A percentile compares a stretch with the other conserved stretches of the same genome.
Evolutionary conservation across 139 green algal genomes (phyloP).

Genomic region (Micractinium conductrix): DNA sequence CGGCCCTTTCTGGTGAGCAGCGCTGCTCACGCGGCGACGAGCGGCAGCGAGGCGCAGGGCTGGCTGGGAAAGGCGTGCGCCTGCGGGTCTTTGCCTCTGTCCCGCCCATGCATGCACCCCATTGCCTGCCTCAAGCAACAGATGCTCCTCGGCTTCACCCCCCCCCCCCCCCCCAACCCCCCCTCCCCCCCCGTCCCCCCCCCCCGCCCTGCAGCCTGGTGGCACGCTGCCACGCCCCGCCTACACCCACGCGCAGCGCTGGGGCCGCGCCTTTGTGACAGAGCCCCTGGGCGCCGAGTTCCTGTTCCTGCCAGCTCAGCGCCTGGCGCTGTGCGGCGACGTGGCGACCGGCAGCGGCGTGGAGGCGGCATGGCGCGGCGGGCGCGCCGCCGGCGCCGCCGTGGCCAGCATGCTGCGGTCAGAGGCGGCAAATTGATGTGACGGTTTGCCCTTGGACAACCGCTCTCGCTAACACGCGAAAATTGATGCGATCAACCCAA

Average conservation of each 20-base stretch:
- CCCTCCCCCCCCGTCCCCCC: not conserved
- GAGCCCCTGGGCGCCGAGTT: slow-evolving; percentile 11
- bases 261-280: slow-evolving; percentile 27
- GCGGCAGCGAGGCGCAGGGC: no score
- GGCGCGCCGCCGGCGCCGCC: not conserved
- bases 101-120: not conserved
- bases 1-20: slow-evolving; percentile 28
- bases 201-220: not conserved
- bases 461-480: no score
- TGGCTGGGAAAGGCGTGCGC: not conserved
- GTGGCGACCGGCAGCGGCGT: slow-evolving; percentile 20
- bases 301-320: slow-evolving; percentile 12
- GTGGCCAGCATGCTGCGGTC: slow-evolving; percentile 13
- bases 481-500: no score
- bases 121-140: no score
- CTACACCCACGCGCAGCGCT: slow-evolving; percentile 3
- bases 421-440: not conserved
- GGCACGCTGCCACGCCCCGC: not conserved
- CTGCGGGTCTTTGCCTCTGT: not conserved
- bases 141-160: no score
- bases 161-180: not conserved
- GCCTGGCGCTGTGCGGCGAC: slow-evolving; percentile 23
- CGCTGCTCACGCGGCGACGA: no score
- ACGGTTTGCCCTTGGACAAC: no score
- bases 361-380: slow-evolving; percentile 26